phyloP scores from a whole-genome alignment of 495 filamentous ascomycete species.

The Lineolata rhizophorae region DNA sequence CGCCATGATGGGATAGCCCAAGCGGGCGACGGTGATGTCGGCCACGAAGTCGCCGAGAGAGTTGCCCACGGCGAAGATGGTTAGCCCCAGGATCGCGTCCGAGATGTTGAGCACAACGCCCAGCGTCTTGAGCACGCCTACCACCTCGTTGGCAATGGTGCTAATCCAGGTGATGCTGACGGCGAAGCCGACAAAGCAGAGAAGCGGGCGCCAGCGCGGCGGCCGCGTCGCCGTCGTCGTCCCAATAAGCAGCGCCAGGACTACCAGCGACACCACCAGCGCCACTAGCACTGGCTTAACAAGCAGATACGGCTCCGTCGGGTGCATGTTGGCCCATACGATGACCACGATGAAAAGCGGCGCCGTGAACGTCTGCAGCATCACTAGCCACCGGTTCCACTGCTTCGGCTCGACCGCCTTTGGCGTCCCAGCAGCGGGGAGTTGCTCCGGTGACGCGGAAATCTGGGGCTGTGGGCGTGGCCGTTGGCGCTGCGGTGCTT shows the following conservation, averaged over 20 bases:
- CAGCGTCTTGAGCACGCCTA: conserved; percentile 81
- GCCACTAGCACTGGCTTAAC: conserved; percentile 42
- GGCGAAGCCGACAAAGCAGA: conserved; percentile 78
- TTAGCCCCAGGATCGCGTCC: conserved; percentile 88
- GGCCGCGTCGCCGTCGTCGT: conserved; percentile 31
- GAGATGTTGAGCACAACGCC: conserved; percentile 85
- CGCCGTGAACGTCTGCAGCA: conserved; percentile 66
- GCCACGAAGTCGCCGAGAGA: conserved; percentile 87
- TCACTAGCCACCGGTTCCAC: conserved; percentile 83
- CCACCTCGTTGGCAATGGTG: conserved; percentile 88
- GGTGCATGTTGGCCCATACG: conserved; percentile 45
- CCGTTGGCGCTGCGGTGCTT: no score
- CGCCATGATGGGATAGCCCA: conserved; percentile 96
- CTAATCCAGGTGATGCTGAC: conserved; percentile 91
- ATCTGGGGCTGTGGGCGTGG: background rate
- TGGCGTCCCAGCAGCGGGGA: conserved; percentile 1
- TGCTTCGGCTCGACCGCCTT: conserved; percentile 19
- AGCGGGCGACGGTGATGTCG: conserved; percentile 75
- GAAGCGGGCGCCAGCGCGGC: conserved; percentile 44
- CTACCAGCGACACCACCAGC: conserved; percentile 43
- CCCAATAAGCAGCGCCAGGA: conserved; percentile 39
- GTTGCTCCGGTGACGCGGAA: conserved; percentile 4
- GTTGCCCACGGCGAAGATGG: conserved; percentile 92
- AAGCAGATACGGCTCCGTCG: conserved; percentile 27
- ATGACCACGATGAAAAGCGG: conserved; percentile 66